A percentile compares a stretch with the other conserved stretches of the same genome.
These are phyloP conservation scores for Caryopteris hybrid DNA, from an alignment of 305 asterid genomes.

Conservation along the genomic window DNA sequence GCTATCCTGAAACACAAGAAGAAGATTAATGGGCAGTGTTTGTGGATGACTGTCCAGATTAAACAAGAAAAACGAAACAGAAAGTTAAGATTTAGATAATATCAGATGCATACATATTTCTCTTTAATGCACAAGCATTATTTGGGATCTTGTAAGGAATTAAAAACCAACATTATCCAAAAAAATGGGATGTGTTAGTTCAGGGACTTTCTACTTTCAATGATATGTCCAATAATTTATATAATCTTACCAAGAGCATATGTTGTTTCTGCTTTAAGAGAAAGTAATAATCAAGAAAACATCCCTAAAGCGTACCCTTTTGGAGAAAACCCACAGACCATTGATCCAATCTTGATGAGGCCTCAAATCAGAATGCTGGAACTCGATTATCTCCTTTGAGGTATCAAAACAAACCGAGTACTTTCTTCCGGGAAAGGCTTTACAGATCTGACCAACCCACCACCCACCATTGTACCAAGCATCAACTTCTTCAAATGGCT, in stretches of 20 bases:
- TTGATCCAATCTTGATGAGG: slow-evolving; percentile 54
- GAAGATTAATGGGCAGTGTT: background rate
- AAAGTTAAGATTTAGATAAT: background rate
- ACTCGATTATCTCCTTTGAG: slow-evolving; percentile 36
- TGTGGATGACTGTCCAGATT: slow-evolving; percentile 15
- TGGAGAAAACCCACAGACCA: slow-evolving; percentile 42
- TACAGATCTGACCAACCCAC: slow-evolving; percentile 45
- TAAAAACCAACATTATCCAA: no score
- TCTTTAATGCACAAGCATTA: background rate
- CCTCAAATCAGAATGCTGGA: slow-evolving; percentile 54
- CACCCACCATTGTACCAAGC: slow-evolving; percentile 57
- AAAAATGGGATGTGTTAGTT: background rate
- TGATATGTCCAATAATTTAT: background rate
- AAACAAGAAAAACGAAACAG: background rate
- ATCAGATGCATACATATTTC: background rate
- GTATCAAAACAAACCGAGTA: slow-evolving; percentile 32
- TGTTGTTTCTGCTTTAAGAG: background rate
- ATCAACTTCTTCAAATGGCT: slow-evolving; percentile 44
- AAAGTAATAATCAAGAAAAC: background rate
- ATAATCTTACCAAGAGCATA: background rate
- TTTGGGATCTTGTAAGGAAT: background rate
- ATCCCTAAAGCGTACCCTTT: slow-evolving; percentile 23
- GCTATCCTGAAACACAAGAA: slow-evolving; percentile 8
- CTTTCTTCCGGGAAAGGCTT: slow-evolving; percentile 28
- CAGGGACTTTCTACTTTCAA: background rate